Percentiles rank a stretch among this genome's conserved stretches.
phyloP scores from a whole-genome alignment of 1,139 yeast species.

The Lodderomyces oxycetoniae region DNA sequence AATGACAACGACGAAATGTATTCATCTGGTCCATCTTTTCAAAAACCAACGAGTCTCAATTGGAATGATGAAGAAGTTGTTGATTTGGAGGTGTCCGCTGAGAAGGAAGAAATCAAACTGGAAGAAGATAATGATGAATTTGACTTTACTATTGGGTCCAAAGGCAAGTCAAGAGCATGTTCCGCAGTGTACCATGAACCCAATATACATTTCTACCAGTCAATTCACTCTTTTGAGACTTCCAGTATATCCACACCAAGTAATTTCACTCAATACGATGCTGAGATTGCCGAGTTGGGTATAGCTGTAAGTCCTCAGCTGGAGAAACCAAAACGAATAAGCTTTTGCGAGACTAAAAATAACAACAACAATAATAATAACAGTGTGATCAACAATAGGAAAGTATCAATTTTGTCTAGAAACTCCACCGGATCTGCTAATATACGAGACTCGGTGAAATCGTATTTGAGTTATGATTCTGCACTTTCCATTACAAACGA shows the following conservation, averaged over 20 bases:
- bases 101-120: conserved; percentile 7
- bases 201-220: conserved; percentile 12
- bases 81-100: conserved; percentile 19
- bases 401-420: conserved; percentile 20
- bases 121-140: conserved; percentile 11
- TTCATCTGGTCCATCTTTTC: conserved; percentile 37
- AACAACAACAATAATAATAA: conserved; percentile 12
- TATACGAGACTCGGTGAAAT: conserved; percentile 38
- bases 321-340: conserved; percentile 20
- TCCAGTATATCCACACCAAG: conserved; percentile 40
- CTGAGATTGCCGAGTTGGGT: conserved; percentile 43
- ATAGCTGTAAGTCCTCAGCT: conserved; percentile 41
- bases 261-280: conserved; percentile 38
- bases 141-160: conserved; percentile 7
- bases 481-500: conserved; percentile 40
- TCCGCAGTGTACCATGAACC: conserved; percentile 13
- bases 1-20: conserved; percentile 13
- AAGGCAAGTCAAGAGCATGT: conserved; percentile 3
- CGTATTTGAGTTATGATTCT: conserved; percentile 54
- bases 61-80: conserved; percentile 40
- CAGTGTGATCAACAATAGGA: conserved; percentile 11
- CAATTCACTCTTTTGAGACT: conserved; percentile 20
- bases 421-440: conserved; percentile 14
- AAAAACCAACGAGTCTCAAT: conserved; percentile 39
- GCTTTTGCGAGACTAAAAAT: conserved; percentile 20